These are phyloP conservation scores for Naegleria lovaniensis DNA, from an alignment of 208 protist species.

Conservation along the genomic window DNA sequence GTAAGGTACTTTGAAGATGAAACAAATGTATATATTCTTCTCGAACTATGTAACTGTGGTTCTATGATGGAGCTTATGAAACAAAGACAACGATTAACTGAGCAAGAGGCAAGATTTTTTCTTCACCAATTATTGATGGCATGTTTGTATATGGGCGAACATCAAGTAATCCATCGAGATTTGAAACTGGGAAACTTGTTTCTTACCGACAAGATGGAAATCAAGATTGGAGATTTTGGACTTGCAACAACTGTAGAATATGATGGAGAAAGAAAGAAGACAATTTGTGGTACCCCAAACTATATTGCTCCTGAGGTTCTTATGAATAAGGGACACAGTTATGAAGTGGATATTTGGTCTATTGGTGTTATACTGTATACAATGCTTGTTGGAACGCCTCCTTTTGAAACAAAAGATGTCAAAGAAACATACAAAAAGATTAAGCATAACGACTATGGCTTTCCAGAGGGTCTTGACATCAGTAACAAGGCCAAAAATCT, in stretches of 20 bases:
- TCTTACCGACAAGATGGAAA: constrained; percentile 39
- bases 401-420: constrained; percentile 74
- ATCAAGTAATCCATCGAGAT: constrained; percentile 68
- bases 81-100: neutral
- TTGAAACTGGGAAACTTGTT: constrained; percentile 72
- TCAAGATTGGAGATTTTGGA: constrained; percentile 66
- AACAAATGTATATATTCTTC: constrained; percentile 92
- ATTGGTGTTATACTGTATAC: constrained; percentile 73
- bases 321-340: constrained; percentile 52
- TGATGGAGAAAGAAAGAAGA: constrained; percentile 53
- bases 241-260: constrained; percentile 46
- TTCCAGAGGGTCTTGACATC: constrained; percentile 59
- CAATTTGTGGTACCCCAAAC: constrained; percentile 63
- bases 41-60: constrained; percentile 85
- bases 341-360: constrained; percentile 78
- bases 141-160: constrained; percentile 52
- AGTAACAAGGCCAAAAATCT: constrained; percentile 61
- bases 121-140: constrained; percentile 48
- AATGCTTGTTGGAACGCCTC: constrained; percentile 69
- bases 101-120: neutral
- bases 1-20: constrained; percentile 91
- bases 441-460: constrained; percentile 57
- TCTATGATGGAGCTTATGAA: constrained; percentile 93
- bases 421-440: constrained; percentile 76
- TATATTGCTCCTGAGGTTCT: constrained; percentile 63